A percentile compares a stretch with the other conserved stretches of the same genome.
Evolutionary conservation across 2,329 filamentous ascomycete genomes (phyloP).

Genomic region (Pyrenochaeta sp.): DNA sequence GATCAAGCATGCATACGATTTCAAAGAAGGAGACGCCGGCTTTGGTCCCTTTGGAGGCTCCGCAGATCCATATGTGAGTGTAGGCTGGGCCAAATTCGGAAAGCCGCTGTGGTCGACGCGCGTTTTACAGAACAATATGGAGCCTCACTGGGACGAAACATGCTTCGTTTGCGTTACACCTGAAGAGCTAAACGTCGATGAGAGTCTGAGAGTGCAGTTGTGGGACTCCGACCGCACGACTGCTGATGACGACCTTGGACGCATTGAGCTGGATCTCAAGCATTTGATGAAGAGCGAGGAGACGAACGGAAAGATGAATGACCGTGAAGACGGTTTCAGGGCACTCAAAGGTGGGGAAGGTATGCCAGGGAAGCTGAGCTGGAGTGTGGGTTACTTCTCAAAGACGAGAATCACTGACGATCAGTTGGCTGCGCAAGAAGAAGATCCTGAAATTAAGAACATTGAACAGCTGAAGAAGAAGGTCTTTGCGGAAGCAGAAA

Average conservation of each 20-base stretch:
- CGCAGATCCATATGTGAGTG: slow-evolving; percentile 75
- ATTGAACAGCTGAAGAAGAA: slow-evolving; percentile 67
- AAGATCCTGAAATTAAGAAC: slow-evolving; percentile 65
- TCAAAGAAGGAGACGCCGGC: slow-evolving; percentile 74
- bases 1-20: slow-evolving; percentile 72
- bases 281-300: slow-evolving; percentile 67
- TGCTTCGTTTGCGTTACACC: slow-evolving; percentile 73
- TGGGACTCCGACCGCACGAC: slow-evolving; percentile 79
- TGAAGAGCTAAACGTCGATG: slow-evolving; percentile 76
- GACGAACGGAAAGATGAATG: slow-evolving; percentile 68
- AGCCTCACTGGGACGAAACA: slow-evolving; percentile 76
- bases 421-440: slow-evolving; percentile 69
- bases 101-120: slow-evolving; percentile 73
- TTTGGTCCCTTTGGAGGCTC: slow-evolving; percentile 68
- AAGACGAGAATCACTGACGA: slow-evolving; percentile 70
- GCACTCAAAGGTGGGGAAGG: slow-evolving; percentile 71
- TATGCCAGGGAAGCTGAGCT: slow-evolving; percentile 74
- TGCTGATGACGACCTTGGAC: slow-evolving; percentile 77
- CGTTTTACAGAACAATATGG: slow-evolving; percentile 70
- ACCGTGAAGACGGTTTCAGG: slow-evolving; percentile 71
- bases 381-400: slow-evolving; percentile 76
- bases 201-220: slow-evolving; percentile 73
- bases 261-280: slow-evolving; percentile 74
- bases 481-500: slow-evolving; percentile 62
- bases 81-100: slow-evolving; percentile 81